Base-by-base conservation (phyloP, 805 yeast species). In the Kluyveromyces starmeri region DNA sequence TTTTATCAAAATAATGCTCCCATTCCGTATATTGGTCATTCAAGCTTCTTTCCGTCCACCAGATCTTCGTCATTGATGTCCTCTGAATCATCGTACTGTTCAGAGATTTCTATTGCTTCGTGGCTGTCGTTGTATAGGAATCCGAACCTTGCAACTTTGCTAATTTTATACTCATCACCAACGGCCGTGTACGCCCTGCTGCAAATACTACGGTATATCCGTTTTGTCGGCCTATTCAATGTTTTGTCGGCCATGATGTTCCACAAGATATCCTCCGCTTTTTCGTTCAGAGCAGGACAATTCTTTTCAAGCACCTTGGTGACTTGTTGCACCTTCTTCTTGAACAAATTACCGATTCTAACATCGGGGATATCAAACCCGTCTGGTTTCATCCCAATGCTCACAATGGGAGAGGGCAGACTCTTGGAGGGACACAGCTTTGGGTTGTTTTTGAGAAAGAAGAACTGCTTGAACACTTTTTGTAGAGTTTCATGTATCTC, bases 301-400 rank as follows among this genome's bases (percentile, higher is more conserved):
- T 40, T 50, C 32, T 40, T 42, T 29, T 51, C 47, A 31, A 42
- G 45, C 29, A 41, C 39, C 27, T 30, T 47, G 43, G 41, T 45
- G 30, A 33, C 44, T 27, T 20, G 32, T n/a, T 38, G 39, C 9
- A 41, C 42, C 28, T 38, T 48, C 5, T 39, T 24, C 27, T 37
- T 37, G 37, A 46, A 46, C 19, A 46, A 20, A 26, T 48, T 48
- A 14, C 36, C 34, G 20, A 44, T 41, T 19, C 52, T 36, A 5
- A 37, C 36, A 13, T 37, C 46, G 7, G 50, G 40, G 14, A 43
- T 40, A 21, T 46, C 46, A 10, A 40, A 37, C 10, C 52, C 52
- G 20, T 45, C 36, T 4, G 50, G 48, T 20, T 45, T 41, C 44
- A 48, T 32, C 7, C 48, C 48, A 8, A 48, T 44, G 33, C 44